Evolutionary conservation across 2,329 filamentous ascomycete species (phyloP).

Genomic region (Aspergillus nomiae): DNA sequence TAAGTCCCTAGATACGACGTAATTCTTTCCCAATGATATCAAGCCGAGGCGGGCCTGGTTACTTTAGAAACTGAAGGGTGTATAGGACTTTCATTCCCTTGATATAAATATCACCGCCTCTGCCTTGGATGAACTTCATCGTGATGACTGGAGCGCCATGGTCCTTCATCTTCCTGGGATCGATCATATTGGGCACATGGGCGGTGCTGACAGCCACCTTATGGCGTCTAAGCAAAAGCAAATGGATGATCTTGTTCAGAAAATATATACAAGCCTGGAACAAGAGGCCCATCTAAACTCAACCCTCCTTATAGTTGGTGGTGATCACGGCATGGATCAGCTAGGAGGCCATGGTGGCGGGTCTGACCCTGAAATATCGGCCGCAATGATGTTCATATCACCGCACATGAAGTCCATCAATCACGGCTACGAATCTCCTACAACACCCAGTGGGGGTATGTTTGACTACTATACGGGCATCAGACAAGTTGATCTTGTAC

Average conservation of each 20-base stretch:
- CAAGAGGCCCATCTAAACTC: background rate
- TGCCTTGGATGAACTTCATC: background rate
- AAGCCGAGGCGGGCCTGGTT: too few relatives aligned
- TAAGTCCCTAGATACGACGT: too few relatives aligned
- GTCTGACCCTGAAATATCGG: background rate
- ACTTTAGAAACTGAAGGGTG: too few relatives aligned
- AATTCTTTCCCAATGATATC: too few relatives aligned
- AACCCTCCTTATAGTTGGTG: background rate
- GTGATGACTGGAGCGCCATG: slow-evolving; percentile 6
- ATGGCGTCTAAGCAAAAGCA: background rate
- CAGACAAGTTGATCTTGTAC: too few relatives aligned
- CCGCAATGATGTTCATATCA: slow-evolving; percentile 5
- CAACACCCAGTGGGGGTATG: too few relatives aligned
- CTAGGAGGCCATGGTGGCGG: slow-evolving; percentile 3
- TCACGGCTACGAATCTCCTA: too few relatives aligned
- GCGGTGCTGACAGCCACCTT: background rate
- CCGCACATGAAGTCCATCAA: background rate
- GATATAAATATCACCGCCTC: too few relatives aligned
- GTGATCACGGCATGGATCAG: slow-evolving; percentile 6
- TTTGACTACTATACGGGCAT: too few relatives aligned
- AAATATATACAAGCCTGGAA: background rate
- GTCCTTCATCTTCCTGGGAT: slow-evolving; percentile 7
- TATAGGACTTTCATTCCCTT: too few relatives aligned
- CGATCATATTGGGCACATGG: slow-evolving; percentile 5
- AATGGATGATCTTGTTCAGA: too few relatives aligned